These are phyloP conservation scores for Spiraea crenata DNA, from an alignment of 331 rosid species.

Conservation along the genomic window DNA sequence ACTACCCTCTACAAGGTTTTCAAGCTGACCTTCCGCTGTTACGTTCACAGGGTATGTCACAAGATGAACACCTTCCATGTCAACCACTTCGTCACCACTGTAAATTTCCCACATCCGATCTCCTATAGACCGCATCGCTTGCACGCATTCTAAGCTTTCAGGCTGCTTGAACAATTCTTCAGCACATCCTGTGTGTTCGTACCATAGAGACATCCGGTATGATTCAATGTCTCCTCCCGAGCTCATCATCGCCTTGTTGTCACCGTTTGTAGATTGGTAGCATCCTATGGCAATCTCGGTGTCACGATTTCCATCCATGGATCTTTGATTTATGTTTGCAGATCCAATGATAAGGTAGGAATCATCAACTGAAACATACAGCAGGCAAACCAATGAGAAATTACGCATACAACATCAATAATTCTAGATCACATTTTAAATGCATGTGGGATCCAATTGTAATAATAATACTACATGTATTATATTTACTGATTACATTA, in stretches of 20 bases:
- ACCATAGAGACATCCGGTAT: conserved; percentile 70
- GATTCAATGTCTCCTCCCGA: conserved; percentile 50
- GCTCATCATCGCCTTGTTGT: conserved; percentile 11
- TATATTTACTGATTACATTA: neutral
- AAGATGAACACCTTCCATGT: conserved; percentile 82
- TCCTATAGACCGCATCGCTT: conserved; percentile 45
- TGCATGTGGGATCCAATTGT: too few species aligned
- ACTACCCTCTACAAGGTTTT: conserved; percentile 33
- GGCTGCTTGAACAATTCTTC: conserved; percentile 55
- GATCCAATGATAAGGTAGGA: conserved; percentile 77
- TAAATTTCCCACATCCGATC: conserved; percentile 64
- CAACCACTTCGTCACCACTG: conserved; percentile 49
- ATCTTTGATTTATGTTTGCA: conserved; percentile 83
- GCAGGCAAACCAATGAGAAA: conserved; percentile 1
- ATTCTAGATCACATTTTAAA: neutral
- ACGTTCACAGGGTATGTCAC: conserved; percentile 61
- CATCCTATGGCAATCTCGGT: conserved; percentile 90
- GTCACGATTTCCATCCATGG: conserved; percentile 87
- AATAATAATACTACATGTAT: neutral
- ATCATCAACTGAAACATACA: conserved; percentile 65
- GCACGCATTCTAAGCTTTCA: conserved; percentile 58
- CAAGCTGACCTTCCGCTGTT: conserved; percentile 47
- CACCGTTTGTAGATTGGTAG: conserved; percentile 41
- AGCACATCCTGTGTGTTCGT: conserved; percentile 54
- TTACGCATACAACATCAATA: neutral